Evolutionary conservation across 2,329 filamentous ascomycete species (phyloP), one percentile per base, ranked within the genome.

Genomic region (Leptosphaerulina australis): DNA sequence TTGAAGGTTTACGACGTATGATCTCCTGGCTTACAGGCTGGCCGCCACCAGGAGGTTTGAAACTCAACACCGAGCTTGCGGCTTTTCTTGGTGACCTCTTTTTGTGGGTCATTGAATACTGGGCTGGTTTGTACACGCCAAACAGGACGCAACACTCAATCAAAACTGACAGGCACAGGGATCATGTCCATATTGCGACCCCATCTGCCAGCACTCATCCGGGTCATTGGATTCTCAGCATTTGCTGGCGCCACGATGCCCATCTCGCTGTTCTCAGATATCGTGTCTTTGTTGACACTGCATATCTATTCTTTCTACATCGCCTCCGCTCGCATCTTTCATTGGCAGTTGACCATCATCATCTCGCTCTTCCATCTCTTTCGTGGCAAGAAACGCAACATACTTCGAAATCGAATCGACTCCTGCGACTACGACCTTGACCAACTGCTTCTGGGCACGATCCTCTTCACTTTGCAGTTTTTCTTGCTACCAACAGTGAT

Each of bases 301-400:
- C 94, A 99, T 74, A 97, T 99, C 47, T 96, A 97, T 77, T 96
- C 89, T 1, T 99, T 99, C 73, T 99, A 99, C 73, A 87, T 97
- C 49, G 93, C 95, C 12, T 96, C 92, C 7, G 94, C 94, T 2
- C 88, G 94, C 41, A 97, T 99, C 66, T 99, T 93, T 74, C 91
- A 97, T 75, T 99, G 94, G 94, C 94, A 99, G 74, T 85, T 99
- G 54, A 96, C 89, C 3, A 97, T 99, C 56, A 88, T 99, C 58
- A 87, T 93, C 59, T 97, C 93, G 9, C 85, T 99, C n/a, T 99
- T 99, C 74, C 95, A 99, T 71, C 85, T 99, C 8, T 99, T 99
- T 70, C 90, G 93, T 24, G 95, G 94, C 50, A 97, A 97, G 78
- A 99, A 99, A 74, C 88, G 96, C 69, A 99, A 99, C 62, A 88